These are phyloP conservation scores for Choanephora cucurbitarum DNA, from an alignment of 371 early-diverging fungal genomes.

Conservation along the genomic window DNA sequence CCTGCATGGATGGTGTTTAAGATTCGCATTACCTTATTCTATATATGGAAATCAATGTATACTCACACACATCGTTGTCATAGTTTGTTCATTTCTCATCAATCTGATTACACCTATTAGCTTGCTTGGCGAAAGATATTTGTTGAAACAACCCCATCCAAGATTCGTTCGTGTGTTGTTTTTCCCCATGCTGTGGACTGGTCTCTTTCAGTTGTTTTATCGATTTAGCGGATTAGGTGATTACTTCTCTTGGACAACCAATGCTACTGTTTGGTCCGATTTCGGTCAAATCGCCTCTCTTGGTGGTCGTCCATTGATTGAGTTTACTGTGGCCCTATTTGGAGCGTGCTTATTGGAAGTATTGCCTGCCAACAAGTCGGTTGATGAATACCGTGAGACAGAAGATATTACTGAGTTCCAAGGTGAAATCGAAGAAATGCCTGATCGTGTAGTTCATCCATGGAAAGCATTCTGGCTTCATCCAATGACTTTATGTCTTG, in stretches of 20 bases:
- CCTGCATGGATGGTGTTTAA: too few relatives aligned
- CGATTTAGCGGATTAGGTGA: slow-evolving; percentile 32
- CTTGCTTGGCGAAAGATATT: slow-evolving; percentile 18
- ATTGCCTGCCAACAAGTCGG: slow-evolving; percentile 3
- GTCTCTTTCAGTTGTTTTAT: slow-evolving; percentile 22
- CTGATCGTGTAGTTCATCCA: not conserved
- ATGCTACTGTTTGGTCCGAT: slow-evolving; percentile 29
- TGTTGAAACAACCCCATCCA: slow-evolving; percentile 4
- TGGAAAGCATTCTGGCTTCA: slow-evolving; percentile 6
- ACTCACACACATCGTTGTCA: not conserved
- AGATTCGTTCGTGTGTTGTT: slow-evolving; percentile 23
- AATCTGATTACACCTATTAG: slow-evolving; percentile 1
- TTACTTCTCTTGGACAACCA: slow-evolving; percentile 19
- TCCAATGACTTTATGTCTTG: slow-evolving; percentile 15
- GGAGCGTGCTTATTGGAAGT: slow-evolving; percentile 30
- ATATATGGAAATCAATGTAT: too few relatives aligned
- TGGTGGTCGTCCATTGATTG: slow-evolving; percentile 33
- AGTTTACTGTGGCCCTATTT: slow-evolving; percentile 32
- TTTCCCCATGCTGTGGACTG: slow-evolving; percentile 35
- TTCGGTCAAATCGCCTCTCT: slow-evolving; percentile 31
- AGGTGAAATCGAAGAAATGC: not conserved
- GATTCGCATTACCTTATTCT: not conserved
- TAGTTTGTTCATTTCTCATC: slow-evolving; percentile 5
- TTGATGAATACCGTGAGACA: not conserved
- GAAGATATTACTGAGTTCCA: not conserved